Evolutionary conservation across 2,329 filamentous ascomycete genomes (phyloP), one percentile per base, ranked within the genome.

Genomic region (Ceratocystis huliohia): DNA sequence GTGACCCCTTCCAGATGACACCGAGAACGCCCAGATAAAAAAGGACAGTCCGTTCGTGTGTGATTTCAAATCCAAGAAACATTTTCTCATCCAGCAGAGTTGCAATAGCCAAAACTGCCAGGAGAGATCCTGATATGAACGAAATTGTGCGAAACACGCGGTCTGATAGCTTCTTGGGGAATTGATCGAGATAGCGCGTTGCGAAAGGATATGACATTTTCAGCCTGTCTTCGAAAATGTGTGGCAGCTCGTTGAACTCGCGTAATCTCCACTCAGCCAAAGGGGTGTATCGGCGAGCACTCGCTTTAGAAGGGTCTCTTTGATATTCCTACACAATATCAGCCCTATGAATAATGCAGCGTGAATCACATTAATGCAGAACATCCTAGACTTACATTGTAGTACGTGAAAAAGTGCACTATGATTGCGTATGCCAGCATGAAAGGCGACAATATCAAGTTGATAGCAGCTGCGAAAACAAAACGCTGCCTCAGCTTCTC

Each of bases 181-280:
- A 99, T 70, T 97, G 93, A 70, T 96, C 91, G 30, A 99, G 82
- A 72, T 99, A 99, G 61, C 91, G 85, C 44, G 88, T 91, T 1
- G 94, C 93, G 73, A 91, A 96, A 0, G 93, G 92, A 72, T 94
- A 91, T 0, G 94, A 96, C 88, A 97, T 95, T 70, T 96, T 92
- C 53, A 93, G 80, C 22, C 94, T 86, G 70, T 93, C 89, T 68
- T 91, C 84, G 72, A 97, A 99, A 1, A 97, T 81, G 75, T 99
- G 94, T 66, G 88, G 88, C 0, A 99, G 81, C 75, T 99, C 94
- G 72, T 99, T 99, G 81, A 97, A 99, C 74, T 97, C 93, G 61
- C 94, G 87, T 69, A 99, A 96, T 72, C 96, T 97, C 94, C 94
- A 99, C 74, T 96, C 89, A 0, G 94, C 94, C 63, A 96, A 83